Conservation (phyloP, 805 yeast genomes). For the Cyberlindnera nakhonratchasimensis region DNA sequence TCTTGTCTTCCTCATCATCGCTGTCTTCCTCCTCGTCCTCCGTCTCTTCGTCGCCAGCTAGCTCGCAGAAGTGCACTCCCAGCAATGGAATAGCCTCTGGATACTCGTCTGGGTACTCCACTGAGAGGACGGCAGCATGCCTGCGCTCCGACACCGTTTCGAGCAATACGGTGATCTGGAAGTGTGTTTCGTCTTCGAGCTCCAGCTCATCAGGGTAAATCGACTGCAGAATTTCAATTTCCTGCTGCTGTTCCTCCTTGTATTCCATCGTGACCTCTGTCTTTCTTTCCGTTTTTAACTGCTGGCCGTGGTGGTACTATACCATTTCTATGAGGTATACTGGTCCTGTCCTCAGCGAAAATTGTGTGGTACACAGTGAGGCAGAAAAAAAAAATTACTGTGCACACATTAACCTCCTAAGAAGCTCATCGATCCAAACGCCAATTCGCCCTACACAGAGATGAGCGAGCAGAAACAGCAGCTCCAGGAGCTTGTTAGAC, state of each 20-base stretch:
- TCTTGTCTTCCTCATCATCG: conserved; percentile 40
- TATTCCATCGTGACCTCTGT: conserved; percentile 62
- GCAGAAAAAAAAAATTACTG: no score
- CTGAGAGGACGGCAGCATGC: conserved; percentile 55
- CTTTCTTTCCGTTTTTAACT: no score
- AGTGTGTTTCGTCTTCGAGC: conserved; percentile 37
- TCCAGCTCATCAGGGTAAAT: conserved; percentile 89
- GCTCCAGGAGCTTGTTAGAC: conserved; percentile 5
- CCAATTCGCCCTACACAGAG: not conserved
- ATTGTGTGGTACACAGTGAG: no score
- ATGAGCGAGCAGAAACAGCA: not conserved
- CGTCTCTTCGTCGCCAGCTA: conserved; percentile 20
- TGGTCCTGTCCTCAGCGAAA: not conserved
- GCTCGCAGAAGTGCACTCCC: conserved; percentile 36
- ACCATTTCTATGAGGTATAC: not conserved
- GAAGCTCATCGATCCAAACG: not conserved
- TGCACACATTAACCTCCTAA: no score
- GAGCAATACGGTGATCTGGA: conserved; percentile 54
- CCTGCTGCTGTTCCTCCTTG: conserved; percentile 82
- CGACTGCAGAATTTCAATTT: conserved; percentile 82
- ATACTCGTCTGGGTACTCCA: conserved; percentile 71
- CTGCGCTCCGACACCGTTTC: conserved; percentile 64
- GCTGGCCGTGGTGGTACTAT: no score
- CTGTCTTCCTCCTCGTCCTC: conserved; percentile 41
- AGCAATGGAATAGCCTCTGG: conserved; percentile 78